These are phyloP conservation scores for Graphilbum fragrans DNA, from an alignment of 2,329 filamentous ascomycete species.

Conservation along the genomic window DNA sequence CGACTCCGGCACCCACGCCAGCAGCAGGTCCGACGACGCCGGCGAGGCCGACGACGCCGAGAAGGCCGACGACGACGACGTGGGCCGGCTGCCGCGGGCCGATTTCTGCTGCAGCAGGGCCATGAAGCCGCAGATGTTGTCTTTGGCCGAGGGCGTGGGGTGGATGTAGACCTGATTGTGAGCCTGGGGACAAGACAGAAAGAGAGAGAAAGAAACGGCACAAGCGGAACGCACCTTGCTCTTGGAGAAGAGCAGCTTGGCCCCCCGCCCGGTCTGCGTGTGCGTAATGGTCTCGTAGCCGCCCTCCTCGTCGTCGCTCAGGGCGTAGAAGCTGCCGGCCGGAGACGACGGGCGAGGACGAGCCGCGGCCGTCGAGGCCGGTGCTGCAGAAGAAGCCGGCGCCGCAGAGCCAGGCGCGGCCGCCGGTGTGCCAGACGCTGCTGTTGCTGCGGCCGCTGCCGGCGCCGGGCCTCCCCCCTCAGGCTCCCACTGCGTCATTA, in stretches of 20 bases:
- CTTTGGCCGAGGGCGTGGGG: constrained; percentile 81
- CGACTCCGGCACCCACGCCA: constrained; percentile 89
- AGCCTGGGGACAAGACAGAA: constrained; percentile 2
- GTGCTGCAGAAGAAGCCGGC: neutral
- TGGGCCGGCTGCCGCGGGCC: constrained; percentile 23
- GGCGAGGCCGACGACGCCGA: constrained; percentile 24
- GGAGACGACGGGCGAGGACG: constrained; percentile 48
- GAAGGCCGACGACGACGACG: constrained; percentile 32
- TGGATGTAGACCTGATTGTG: constrained; percentile 76
- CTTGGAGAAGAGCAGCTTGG: constrained; percentile 91
- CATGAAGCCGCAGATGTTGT: constrained; percentile 91
- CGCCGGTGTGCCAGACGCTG: no score
- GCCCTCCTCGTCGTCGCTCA: constrained; percentile 93
- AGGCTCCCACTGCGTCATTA: no score
- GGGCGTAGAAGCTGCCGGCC: constrained; percentile 79
- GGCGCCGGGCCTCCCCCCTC: no score
- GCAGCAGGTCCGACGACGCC: constrained; percentile 60
- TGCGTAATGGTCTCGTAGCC: constrained; percentile 92
- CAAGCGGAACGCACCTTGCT: constrained; percentile 60
- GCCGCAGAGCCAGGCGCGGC: neutral
- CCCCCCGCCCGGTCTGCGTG: constrained; percentile 61
- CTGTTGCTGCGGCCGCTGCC: no score
- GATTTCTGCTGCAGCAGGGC: constrained; percentile 85
- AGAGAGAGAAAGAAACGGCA: neutral
- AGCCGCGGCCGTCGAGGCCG: constrained; percentile 2